These are phyloP conservation scores for Globisporangium splendens DNA, from an alignment of 352 stramenopile genomes.

Conservation along the genomic window DNA sequence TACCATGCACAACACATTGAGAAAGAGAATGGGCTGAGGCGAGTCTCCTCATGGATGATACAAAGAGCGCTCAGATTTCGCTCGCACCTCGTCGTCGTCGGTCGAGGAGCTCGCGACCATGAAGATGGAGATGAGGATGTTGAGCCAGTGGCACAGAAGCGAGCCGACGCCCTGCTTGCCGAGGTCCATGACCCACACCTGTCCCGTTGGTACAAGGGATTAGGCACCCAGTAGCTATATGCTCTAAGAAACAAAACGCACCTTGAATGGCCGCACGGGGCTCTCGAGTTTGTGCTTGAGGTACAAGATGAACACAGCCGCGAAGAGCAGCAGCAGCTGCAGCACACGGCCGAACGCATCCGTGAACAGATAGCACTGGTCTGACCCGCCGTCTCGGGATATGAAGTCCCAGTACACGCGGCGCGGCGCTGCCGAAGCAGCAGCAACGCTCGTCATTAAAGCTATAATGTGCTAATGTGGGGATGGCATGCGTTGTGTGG, in stretches of 20 bases:
- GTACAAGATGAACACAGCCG: constrained; percentile 59
- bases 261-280: constrained; percentile 56
- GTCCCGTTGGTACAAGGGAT: background rate
- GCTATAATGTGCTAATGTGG: background rate
- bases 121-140: constrained; percentile 58
- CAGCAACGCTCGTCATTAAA: background rate
- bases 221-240: constrained; percentile 1
- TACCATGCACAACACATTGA: constrained; percentile 9
- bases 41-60: background rate
- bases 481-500: background rate
- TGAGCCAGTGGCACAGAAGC: constrained; percentile 58
- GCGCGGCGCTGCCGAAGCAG: background rate
- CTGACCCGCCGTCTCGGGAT: constrained; percentile 15
- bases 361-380: constrained; percentile 69
- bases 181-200: constrained; percentile 71
- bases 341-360: constrained; percentile 59
- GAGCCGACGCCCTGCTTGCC: constrained; percentile 64
- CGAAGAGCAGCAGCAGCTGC: constrained; percentile 48
- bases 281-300: constrained; percentile 79
- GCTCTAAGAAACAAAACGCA: constrained; percentile 9
- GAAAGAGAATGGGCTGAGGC: background rate
- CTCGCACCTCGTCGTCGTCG: constrained; percentile 49
- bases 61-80: background rate
- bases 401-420: constrained; percentile 17
- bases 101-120: constrained; percentile 35